A percentile compares a stretch with the other conserved stretches of the same genome.
Evolutionary conservation across 345 rosid species (phyloP).

Genomic region (Corchorus capsularis): DNA sequence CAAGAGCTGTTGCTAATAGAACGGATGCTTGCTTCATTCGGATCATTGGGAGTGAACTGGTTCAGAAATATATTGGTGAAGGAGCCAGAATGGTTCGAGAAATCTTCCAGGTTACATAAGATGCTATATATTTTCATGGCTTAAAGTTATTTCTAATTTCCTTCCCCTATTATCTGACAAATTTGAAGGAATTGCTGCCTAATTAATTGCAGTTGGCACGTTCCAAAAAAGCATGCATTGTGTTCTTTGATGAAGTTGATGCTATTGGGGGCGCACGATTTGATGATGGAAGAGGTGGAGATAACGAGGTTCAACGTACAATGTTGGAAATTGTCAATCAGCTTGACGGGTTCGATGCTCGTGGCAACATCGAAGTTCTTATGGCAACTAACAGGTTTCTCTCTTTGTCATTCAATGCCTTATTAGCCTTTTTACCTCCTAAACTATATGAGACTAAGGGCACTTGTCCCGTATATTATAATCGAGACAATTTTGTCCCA

Average conservation of each 20-base stretch:
- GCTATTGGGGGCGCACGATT: conserved; percentile 89
- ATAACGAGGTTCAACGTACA: conserved; percentile 78
- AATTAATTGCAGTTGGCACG: conserved; percentile 68
- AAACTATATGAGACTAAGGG: too few relatives aligned
- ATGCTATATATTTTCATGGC: not conserved
- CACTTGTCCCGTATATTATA: too few relatives aligned
- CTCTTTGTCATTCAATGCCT: too few relatives aligned
- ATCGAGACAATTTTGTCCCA: too few relatives aligned
- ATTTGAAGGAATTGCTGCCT: not conserved
- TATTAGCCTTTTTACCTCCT: too few relatives aligned
- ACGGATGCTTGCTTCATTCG: conserved; percentile 99
- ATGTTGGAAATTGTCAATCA: conserved; percentile 92
- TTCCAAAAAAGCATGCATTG: conserved; percentile 83
- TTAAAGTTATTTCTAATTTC: not conserved
- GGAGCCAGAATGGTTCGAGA: conserved; percentile 99
- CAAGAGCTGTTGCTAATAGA: conserved; percentile 98
- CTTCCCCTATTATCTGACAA: conserved; percentile 14
- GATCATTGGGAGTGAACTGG: conserved; percentile 98
- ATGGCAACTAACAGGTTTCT: conserved; percentile 94
- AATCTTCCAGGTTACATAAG: conserved; percentile 73
- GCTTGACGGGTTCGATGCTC: conserved; percentile 90
- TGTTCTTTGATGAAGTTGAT: conserved; percentile 85
- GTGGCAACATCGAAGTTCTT: conserved; percentile 98
- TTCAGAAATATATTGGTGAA: conserved; percentile 97
- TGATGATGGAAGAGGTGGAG: conserved; percentile 86